Percentiles rank a stretch among this genome's conserved stretches.
Conservation (phyloP, 306 rosid genomes). For the Dalbergia cultrata region DNA sequence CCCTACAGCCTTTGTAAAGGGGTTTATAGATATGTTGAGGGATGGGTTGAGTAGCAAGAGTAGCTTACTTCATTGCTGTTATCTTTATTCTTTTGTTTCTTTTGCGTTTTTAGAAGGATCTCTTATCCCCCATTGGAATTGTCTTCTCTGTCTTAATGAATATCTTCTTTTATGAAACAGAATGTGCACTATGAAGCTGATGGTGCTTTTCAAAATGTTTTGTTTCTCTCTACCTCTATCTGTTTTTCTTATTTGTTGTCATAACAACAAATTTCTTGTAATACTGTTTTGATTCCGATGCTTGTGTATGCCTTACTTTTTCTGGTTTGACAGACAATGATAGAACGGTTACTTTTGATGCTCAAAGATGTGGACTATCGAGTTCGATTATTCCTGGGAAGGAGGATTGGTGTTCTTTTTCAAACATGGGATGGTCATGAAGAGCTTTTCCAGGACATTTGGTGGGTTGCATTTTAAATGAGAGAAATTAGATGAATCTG, state of each 20-base stretch:
- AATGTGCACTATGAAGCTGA: not conserved
- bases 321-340: slow-evolving; percentile 65
- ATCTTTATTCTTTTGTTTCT: not conserved
- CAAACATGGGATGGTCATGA: slow-evolving; percentile 96
- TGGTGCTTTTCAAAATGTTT: not conserved
- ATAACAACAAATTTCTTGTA: slow-evolving; percentile 7
- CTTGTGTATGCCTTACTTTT: slow-evolving; percentile 37
- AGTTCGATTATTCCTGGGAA: slow-evolving; percentile 80
- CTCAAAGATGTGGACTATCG: slow-evolving; percentile 86
- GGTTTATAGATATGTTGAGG: slow-evolving; percentile 1
- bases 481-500: not conserved
- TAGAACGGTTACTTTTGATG: slow-evolving; percentile 74
- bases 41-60: not conserved
- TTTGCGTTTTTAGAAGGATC: not conserved
- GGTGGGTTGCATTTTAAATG: slow-evolving; percentile 61
- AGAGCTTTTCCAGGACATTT: slow-evolving; percentile 89
- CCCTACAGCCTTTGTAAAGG: not conserved
- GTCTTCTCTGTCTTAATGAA: not conserved
- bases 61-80: not conserved
- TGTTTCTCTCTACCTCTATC: not conserved
- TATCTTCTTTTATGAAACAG: not conserved
- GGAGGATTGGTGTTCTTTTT: slow-evolving; percentile 83
- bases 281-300: slow-evolving; percentile 13
- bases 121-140: not conserved
- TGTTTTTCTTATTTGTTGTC: slow-evolving; percentile 24